Evolutionary conservation across 1,284 basidiomycete species (phyloP).

Genomic region (Puccinia coronata): DNA sequence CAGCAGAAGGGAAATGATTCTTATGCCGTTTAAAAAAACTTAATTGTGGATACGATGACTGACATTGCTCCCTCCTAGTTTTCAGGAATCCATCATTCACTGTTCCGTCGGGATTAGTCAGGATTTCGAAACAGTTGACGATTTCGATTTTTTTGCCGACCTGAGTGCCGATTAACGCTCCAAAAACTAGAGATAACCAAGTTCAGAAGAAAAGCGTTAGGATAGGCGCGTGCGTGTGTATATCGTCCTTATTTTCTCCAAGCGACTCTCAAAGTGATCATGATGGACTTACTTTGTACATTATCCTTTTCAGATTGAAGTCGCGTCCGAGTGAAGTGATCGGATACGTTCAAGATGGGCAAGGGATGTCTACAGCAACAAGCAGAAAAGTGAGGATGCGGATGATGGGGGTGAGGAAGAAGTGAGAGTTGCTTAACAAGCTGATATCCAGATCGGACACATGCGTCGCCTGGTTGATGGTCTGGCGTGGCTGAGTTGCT

Average conservation of each 20-base stretch:
- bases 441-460: constrained; percentile 20
- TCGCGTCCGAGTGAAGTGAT: constrained; percentile 82
- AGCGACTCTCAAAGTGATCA: not conserved
- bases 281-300: not conserved
- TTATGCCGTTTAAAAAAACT: not conserved
- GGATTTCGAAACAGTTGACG: constrained; percentile 91
- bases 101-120: constrained; percentile 60
- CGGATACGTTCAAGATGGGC: constrained; percentile 93
- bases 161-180: constrained; percentile 91
- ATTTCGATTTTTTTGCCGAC: constrained; percentile 91
- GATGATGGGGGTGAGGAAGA: constrained; percentile 27
- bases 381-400: constrained; percentile 67
- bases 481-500: not conserved
- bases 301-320: constrained; percentile 66
- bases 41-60: constrained; percentile 56
- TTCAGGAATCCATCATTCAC: constrained; percentile 77
- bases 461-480: not conserved
- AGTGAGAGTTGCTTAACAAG: not conserved
- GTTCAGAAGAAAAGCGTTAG: not conserved
- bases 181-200: constrained; percentile 68
- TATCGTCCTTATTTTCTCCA: not conserved
- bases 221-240: not conserved
- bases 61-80: constrained; percentile 85
- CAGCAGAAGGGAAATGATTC: not conserved
- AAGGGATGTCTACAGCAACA: constrained; percentile 87